A percentile compares a stretch with the other conserved stretches of the same genome.
These are phyloP conservation scores for Eucalyptus grandis DNA, from an alignment of 345 rosid species.

Conservation along the genomic window DNA sequence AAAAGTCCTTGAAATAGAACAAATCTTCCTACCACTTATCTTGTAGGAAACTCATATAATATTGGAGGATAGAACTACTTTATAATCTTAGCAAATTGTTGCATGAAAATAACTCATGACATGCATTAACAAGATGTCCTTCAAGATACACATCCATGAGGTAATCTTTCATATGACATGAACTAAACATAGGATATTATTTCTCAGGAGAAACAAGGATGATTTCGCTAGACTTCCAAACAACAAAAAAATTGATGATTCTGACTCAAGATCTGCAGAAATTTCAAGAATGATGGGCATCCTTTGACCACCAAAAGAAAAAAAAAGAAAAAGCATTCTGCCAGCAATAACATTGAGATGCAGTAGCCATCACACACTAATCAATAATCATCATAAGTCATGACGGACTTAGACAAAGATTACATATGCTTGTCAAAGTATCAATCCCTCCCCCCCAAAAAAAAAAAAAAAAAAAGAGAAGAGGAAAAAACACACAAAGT, in stretches of 20 bases:
- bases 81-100: not conserved
- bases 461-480: fast-evolving
- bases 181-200: not conserved
- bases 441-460: not conserved
- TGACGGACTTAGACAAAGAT: not conserved
- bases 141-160: not conserved
- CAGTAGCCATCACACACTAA: not conserved
- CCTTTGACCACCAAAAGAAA: not conserved
- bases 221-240: not conserved
- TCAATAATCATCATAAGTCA: not conserved
- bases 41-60: not conserved
- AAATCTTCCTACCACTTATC: not conserved
- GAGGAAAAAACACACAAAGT: not conserved
- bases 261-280: not conserved
- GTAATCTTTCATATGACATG: not conserved
- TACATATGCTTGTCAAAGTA: not conserved
- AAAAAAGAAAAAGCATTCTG: not conserved
- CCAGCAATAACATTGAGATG: not conserved
- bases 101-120: not conserved
- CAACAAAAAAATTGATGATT: not conserved
- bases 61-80: not conserved
- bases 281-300: not conserved
- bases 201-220: not conserved
- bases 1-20: not conserved
- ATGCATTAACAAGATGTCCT: not conserved